Base-by-base conservation (phyloP, 1,284 basidiomycete genomes). In the Pascua guehoae region DNA sequence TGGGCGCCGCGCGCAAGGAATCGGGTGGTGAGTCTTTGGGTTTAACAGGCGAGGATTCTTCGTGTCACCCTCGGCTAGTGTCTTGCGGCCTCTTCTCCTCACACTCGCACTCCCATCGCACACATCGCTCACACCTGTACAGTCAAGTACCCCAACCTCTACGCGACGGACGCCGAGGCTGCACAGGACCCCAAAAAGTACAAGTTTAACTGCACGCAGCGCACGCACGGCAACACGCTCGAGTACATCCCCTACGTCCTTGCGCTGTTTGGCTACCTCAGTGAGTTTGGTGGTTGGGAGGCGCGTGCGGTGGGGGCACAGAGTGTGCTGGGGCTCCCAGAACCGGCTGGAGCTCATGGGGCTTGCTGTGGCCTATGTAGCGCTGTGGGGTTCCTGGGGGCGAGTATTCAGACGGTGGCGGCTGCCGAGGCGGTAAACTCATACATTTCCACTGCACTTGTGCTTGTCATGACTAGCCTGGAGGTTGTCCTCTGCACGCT, bases 141-240 rank as follows among this genome's bases (percentile, higher is more conserved):
- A 47, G 71, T 74, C 41, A 53, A 56, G 36, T 74, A 75, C 63
- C 72, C 74, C 38, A 67, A 61, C 41, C 45, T 71, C 37, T 73
- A 73, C 58, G 72, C 65, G 12, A 47, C 64, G 14, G 73, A 71
- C 46, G 68, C 65, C 7, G 71, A 72, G 45, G 71, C 72, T 32
- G 57, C 57, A 17, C 62, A 66, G n/a, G 71, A 73, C 59, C 57
- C 62, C 44, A 68, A 69, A 61, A 73, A 72, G 64, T 57, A 67
- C 63, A 51, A 51, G 41, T 73, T 65, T 61, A 73, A 75, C 66
- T 75, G 73, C 49, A 57, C 59, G 16, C 73, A 75, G 60, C 61
- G 73, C 47, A 68, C 68, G 41, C 67, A 73, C 57, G 64, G 56
- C n/a, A 75, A 74, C 64, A 71, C 70, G n/a, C 65, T 74, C 51